These are phyloP conservation scores for Myotisia sp. DNA, from an alignment of 2,329 filamentous ascomycete species.

Conservation along the genomic window DNA sequence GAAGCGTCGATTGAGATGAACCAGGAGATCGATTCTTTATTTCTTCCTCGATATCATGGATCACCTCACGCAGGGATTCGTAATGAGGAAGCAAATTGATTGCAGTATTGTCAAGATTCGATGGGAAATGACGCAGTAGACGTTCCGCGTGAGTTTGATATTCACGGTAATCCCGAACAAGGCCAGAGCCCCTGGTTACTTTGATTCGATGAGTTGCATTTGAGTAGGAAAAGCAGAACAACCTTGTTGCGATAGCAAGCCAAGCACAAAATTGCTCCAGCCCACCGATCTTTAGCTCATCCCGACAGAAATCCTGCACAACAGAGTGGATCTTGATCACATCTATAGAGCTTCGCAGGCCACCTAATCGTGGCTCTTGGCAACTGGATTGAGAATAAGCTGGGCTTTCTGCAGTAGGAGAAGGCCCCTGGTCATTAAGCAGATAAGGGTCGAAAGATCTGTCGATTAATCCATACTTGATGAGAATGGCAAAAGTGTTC, in stretches of 20 bases:
- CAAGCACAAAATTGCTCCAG: slow-evolving; percentile 29
- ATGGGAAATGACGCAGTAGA: slow-evolving; percentile 27
- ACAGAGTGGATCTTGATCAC: slow-evolving; percentile 36
- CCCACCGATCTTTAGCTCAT: slow-evolving; percentile 28
- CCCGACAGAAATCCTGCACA: slow-evolving; percentile 34
- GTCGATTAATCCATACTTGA: slow-evolving; percentile 34
- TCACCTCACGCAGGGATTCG: slow-evolving; percentile 21
- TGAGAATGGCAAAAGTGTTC: slow-evolving; percentile 32
- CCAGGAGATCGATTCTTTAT: slow-evolving; percentile 30
- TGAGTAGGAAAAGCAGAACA: slow-evolving; percentile 31
- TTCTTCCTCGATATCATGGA: slow-evolving; percentile 27
- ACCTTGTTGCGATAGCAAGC: slow-evolving; percentile 28
- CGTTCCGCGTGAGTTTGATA: slow-evolving; percentile 33
- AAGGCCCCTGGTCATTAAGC: slow-evolving; percentile 9
- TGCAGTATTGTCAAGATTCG: slow-evolving; percentile 18
- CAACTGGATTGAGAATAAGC: slow-evolving; percentile 21
- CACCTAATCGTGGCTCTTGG: slow-evolving; percentile 21
- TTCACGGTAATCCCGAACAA: slow-evolving; percentile 35
- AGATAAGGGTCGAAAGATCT: slow-evolving; percentile 24
- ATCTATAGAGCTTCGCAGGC: slow-evolving; percentile 26
- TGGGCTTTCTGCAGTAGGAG: slow-evolving; percentile 12
- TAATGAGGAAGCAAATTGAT: slow-evolving; percentile 23
- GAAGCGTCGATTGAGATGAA: slow-evolving; percentile 25
- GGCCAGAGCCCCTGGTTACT: slow-evolving; percentile 23
- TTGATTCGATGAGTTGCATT: slow-evolving; percentile 29